phyloP scores from a whole-genome alignment of 768 basidiomycete species.

The Agrocybe pediades region DNA sequence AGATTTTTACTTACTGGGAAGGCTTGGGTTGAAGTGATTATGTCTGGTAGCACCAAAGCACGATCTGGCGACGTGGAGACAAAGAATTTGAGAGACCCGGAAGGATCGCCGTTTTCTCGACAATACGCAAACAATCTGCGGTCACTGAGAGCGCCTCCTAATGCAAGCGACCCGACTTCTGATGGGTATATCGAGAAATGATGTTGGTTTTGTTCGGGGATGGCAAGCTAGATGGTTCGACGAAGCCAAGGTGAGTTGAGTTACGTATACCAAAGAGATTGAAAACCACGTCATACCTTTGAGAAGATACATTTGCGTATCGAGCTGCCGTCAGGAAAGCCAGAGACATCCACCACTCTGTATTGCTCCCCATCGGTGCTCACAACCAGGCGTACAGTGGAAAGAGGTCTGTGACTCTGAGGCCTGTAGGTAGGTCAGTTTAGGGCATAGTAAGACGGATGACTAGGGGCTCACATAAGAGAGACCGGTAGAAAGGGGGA shows the following conservation, averaged over 20 bases:
- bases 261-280: too few relatives aligned
- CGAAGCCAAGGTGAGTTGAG: too few relatives aligned
- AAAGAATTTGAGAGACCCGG: slow-evolving; percentile 53
- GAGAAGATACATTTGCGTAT: slow-evolving; percentile 47
- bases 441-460: neutral
- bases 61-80: slow-evolving; percentile 47
- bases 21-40: slow-evolving; percentile 17
- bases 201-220: slow-evolving; percentile 40
- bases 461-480: slow-evolving; percentile 13
- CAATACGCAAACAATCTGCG: slow-evolving; percentile 41
- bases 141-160: slow-evolving; percentile 43
- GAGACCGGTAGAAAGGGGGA: slow-evolving; percentile 6
- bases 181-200: slow-evolving; percentile 48
- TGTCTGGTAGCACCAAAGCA: slow-evolving; percentile 29
- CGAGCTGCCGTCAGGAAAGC: slow-evolving; percentile 43
- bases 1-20: slow-evolving; percentile 16
- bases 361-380: slow-evolving; percentile 54
- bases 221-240: slow-evolving; percentile 49
- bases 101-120: slow-evolving; percentile 44
- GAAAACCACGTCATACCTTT: slow-evolving; percentile 42
- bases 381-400: slow-evolving; percentile 45
- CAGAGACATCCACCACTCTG: slow-evolving; percentile 48
- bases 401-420: slow-evolving; percentile 26
- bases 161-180: slow-evolving; percentile 46
- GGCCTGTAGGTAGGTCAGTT: slow-evolving; percentile 15